phyloP scores from a whole-genome alignment of 768 basidiomycete genomes.

The Suillus discolor region DNA sequence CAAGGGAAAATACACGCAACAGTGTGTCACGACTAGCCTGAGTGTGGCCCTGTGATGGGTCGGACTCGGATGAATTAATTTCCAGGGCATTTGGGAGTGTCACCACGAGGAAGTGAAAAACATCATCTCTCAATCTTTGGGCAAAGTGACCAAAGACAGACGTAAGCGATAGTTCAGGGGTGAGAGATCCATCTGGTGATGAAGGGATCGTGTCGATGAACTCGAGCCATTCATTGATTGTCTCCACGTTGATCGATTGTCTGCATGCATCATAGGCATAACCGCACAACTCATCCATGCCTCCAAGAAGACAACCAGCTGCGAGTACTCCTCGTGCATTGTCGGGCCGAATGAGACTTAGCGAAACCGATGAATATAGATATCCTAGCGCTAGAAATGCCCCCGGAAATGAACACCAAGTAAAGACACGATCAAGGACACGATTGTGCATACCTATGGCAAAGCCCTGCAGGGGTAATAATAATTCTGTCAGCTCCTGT shows the following conservation, averaged over 20 bases:
- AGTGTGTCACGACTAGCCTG: constrained; percentile 73
- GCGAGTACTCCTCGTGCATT: constrained; percentile 88
- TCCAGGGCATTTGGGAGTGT: constrained; percentile 71
- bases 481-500: constrained; percentile 21
- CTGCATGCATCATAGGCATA: constrained; percentile 80
- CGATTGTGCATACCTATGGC: constrained; percentile 57
- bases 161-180: constrained; percentile 48
- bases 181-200: constrained; percentile 46
- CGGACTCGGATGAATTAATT: constrained; percentile 44
- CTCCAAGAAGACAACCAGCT: constrained; percentile 81
- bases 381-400: constrained; percentile 67
- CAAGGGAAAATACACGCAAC: constrained; percentile 72
- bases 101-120: constrained; percentile 76
- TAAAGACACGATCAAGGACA: constrained; percentile 15
- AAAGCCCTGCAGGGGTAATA: constrained; percentile 54
- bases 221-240: constrained; percentile 74
- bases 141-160: constrained; percentile 79
- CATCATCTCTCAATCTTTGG: constrained; percentile 72
- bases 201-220: constrained; percentile 66
- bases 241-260: constrained; percentile 74
- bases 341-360: constrained; percentile 67
- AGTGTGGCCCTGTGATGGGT: constrained; percentile 35
- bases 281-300: constrained; percentile 83
- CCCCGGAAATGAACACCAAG: constrained; percentile 22
- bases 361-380: constrained; percentile 73